These are phyloP conservation scores for Monosporascus sp. DNA, from an alignment of 2,329 filamentous ascomycete genomes.

Conservation along the genomic window DNA sequence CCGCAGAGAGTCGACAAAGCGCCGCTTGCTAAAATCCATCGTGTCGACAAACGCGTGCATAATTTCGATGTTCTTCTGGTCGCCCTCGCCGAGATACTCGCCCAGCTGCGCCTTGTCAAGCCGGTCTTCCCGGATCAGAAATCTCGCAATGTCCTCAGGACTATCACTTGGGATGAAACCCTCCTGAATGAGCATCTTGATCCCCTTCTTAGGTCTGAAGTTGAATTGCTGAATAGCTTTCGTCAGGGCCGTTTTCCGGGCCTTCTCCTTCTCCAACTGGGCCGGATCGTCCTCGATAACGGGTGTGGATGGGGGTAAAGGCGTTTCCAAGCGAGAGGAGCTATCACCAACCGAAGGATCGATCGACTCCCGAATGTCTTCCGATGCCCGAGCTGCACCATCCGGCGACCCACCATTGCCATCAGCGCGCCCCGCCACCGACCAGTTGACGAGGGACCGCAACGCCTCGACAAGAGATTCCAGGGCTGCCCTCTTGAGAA, in stretches of 20 bases:
- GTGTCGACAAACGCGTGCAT: slow-evolving; percentile 97
- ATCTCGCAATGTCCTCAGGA: slow-evolving; percentile 77
- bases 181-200: slow-evolving; percentile 77
- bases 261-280: slow-evolving; percentile 91
- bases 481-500: slow-evolving; percentile 82
- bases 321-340: slow-evolving; percentile 56
- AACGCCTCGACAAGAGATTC: slow-evolving; percentile 86
- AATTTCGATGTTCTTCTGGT: slow-evolving; percentile 86
- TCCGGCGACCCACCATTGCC: slow-evolving; percentile 43
- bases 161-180: slow-evolving; percentile 80
- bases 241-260: slow-evolving; percentile 83
- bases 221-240: slow-evolving; percentile 92
- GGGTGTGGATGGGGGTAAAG: slow-evolving; percentile 60
- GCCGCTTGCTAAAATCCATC: slow-evolving; percentile 88
- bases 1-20: slow-evolving; percentile 87
- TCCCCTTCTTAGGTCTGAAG: slow-evolving; percentile 91
- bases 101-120: slow-evolving; percentile 90
- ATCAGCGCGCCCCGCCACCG: slow-evolving; percentile 60
- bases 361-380: slow-evolving; percentile 64
- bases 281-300: slow-evolving; percentile 82
- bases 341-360: slow-evolving; percentile 62
- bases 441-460: slow-evolving; percentile 90
- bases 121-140: slow-evolving; percentile 74
- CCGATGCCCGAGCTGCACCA: slow-evolving; percentile 49
- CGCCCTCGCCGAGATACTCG: slow-evolving; percentile 91